These are phyloP conservation scores for Hyphopichia wangnamkhiaoensis DNA, from an alignment of 1,139 yeast genomes.

Conservation along the genomic window DNA sequence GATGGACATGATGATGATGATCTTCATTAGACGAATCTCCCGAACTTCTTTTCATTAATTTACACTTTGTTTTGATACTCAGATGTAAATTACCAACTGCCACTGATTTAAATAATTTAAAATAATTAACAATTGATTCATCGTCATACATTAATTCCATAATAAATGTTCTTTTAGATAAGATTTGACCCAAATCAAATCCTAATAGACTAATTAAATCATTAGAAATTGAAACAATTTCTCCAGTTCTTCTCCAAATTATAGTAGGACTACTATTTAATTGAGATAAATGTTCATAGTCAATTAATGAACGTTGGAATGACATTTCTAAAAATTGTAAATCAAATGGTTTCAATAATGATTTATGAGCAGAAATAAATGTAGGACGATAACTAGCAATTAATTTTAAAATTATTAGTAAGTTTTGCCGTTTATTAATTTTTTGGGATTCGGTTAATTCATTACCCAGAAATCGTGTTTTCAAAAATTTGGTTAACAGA, in stretches of 20 bases:
- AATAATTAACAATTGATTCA: conserved; percentile 45
- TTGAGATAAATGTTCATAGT: conserved; percentile 62
- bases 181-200: conserved; percentile 45
- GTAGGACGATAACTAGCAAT: conserved; percentile 74
- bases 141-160: conserved; percentile 53
- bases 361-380: conserved; percentile 70
- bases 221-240: conserved; percentile 68
- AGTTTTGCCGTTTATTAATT: conserved; percentile 40
- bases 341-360: conserved; percentile 62
- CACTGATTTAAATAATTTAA: conserved; percentile 47
- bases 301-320: conserved; percentile 67
- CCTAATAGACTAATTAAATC: conserved; percentile 69
- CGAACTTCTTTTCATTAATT: conserved; percentile 31
- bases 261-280: conserved; percentile 67
- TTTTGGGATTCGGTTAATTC: conserved; percentile 30
- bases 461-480: conserved; percentile 51
- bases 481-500: conserved; percentile 56
- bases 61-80: conserved; percentile 49
- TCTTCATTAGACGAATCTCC: conserved; percentile 3
- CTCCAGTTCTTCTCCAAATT: conserved; percentile 79
- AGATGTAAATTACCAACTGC: conserved; percentile 54
- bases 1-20: too few relatives aligned
- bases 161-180: conserved; percentile 54
- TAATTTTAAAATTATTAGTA: conserved; percentile 60
- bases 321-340: conserved; percentile 66